Base-by-base conservation (phyloP, 2,329 filamentous ascomycete genomes). In the Paecilomyces formosus region DNA sequence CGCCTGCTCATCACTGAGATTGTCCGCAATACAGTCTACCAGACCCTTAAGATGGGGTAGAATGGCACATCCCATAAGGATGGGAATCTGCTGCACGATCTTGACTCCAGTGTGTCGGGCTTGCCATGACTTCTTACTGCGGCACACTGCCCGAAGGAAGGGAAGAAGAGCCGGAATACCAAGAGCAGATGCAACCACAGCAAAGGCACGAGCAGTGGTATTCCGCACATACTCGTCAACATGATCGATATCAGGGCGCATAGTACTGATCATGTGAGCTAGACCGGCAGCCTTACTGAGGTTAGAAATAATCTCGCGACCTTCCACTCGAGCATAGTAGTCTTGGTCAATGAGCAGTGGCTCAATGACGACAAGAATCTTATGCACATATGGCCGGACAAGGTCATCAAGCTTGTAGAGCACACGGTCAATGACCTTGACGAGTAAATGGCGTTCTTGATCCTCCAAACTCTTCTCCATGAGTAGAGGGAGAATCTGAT, bases 401-500 rank as follows among this genome's bases (percentile, higher is more conserved):
- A 97, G 83, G 68, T 99, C 94, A 72, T 97, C 94, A 24, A 99
- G 85, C 79, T 99, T 99, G 83, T 97, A 99, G 6, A 99, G 85
- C 60, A 99, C 92, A 76, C 94, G 89, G 73, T 99, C 95, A 69
- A 99, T 97, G 68, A 99, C 95, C 79, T 99, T 99, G 79, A 99
- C 95, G 28, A 99, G 84, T 75, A 99, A 81, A 82, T 99, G 94
- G 56, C 94, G 92, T 74, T 99, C 94, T 74, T 99, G 94, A 63
- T 99, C 94, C 74, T 99, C 95, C 18, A 99, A 79, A 0, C 91
- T 94, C 78, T 96, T 97, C 77, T 99, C 94, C 94, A 99, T 99
- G 58, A 99, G 85, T 56, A 99, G 78, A 1, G 94, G 94, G 12
- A 99, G 83, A 64, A 99, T 97, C 74, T 99, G 94, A 72, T 97